Conservation (phyloP, 441 rosid species). For the Sinapis alba region DNA sequence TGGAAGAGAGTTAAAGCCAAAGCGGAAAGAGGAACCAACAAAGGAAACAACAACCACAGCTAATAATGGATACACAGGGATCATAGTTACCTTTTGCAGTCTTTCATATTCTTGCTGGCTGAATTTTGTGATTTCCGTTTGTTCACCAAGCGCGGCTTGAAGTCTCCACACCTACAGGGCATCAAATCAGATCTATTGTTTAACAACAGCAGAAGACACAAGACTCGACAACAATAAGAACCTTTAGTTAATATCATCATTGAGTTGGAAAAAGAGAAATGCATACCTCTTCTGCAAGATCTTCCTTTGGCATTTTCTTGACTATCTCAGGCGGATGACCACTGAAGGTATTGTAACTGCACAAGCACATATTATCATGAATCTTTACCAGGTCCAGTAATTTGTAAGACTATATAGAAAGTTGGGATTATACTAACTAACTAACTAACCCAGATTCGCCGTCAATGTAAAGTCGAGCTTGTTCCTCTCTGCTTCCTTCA, state of each 20-base stretch:
- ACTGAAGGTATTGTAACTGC: slow-evolving; percentile 92
- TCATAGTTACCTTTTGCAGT: slow-evolving; percentile 88
- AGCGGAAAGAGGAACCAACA: background rate
- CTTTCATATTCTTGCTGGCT: slow-evolving; percentile 96
- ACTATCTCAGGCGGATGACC: slow-evolving; percentile 97
- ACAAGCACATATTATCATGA: slow-evolving; percentile 20
- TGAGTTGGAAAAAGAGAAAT: background rate
- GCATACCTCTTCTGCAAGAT: slow-evolving; percentile 93
- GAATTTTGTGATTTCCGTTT: slow-evolving; percentile 84
- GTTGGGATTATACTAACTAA: slow-evolving; percentile 40
- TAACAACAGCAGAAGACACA: slow-evolving; percentile 27
- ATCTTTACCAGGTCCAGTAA: slow-evolving; percentile 2
- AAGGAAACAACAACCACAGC: background rate
- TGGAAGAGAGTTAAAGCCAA: slow-evolving; percentile 8
- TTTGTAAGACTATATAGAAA: slow-evolving; percentile 1
- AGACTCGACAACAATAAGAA: background rate
- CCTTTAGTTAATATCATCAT: background rate
- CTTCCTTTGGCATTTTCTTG: slow-evolving; percentile 96
- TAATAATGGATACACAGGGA: background rate
- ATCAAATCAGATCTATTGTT: slow-evolving; percentile 3
- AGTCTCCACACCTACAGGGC: slow-evolving; percentile 93
- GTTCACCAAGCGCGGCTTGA: slow-evolving; percentile 98
- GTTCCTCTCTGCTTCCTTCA: slow-evolving; percentile 94
- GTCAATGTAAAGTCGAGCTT: slow-evolving; percentile 76
- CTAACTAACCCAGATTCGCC: slow-evolving; percentile 74